Conservation (phyloP, 1,139 yeast genomes). For the Taphrina confusa region DNA sequence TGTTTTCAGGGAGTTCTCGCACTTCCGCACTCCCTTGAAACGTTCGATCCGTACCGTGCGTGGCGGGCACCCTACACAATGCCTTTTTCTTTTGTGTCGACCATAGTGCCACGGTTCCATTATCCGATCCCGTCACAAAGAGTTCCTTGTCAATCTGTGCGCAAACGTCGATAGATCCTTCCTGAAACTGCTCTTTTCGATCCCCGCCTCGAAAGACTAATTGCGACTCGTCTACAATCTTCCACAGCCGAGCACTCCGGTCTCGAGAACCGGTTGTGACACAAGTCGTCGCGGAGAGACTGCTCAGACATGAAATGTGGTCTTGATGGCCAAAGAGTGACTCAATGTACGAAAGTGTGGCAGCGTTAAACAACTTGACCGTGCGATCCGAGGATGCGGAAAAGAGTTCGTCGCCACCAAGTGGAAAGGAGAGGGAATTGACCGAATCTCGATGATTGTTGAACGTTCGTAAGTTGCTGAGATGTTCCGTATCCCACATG, state of each 20-base stretch:
- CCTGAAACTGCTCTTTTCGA: slow-evolving; percentile 49
- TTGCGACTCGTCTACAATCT: slow-evolving; percentile 90
- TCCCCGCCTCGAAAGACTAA: slow-evolving; percentile 76
- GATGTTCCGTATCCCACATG: slow-evolving; percentile 80
- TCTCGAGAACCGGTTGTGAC: slow-evolving; percentile 95
- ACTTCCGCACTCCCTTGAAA: slow-evolving; percentile 65
- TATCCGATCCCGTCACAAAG: slow-evolving; percentile 92
- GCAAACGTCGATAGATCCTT: slow-evolving; percentile 90
- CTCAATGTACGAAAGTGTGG: slow-evolving; percentile 85
- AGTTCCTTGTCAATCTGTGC: slow-evolving; percentile 89
- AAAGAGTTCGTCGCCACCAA: slow-evolving; percentile 78
- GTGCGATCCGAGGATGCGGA: slow-evolving; percentile 93
- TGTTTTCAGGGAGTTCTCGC: slow-evolving; percentile 40
- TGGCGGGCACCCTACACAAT: slow-evolving; percentile 61
- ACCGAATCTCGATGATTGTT: slow-evolving; percentile 72
- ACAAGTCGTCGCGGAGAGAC: slow-evolving; percentile 83
- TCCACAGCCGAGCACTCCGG: slow-evolving; percentile 94
- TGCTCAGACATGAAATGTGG: slow-evolving; percentile 73
- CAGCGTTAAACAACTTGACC: slow-evolving; percentile 80
- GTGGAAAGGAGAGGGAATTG: slow-evolving; percentile 65
- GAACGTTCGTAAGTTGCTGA: slow-evolving; percentile 72
- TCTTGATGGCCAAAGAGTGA: slow-evolving; percentile 95
- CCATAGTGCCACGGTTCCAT: slow-evolving; percentile 87
- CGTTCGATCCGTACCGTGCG: slow-evolving; percentile 74
- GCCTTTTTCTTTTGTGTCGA: slow-evolving; percentile 89